Evolutionary conservation across 139 green algal species (phyloP), one percentile per base, ranked within the genome.

Genomic region (Nannochloris sp.): DNA sequence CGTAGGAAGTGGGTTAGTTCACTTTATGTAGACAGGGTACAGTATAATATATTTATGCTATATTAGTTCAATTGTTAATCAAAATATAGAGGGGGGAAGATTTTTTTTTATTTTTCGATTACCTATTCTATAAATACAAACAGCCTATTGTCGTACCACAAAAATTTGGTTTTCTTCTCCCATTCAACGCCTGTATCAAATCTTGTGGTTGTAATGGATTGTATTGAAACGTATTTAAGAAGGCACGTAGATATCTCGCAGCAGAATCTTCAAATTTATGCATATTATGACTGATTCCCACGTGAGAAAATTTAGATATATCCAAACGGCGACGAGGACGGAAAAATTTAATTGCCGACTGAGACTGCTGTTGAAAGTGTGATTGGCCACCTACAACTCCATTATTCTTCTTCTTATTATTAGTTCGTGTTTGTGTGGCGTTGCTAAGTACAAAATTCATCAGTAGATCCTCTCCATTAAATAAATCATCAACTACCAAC

Each of bases 401-500:
- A 19, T 19, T 12, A 45, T 12, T 45, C 12, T 9, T 19, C 9
- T 45, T 12, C 37, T 19, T 9, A 19, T 9, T 45, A 9, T 45
- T 12, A 19, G 12, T 45, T 45, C 37, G 9, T 45, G 9, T 45
- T 12, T 45, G 37, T 45, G 45, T 64, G 8, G 19, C 27, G 23
- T 71, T 76, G 2, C 70, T 68, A 51, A 84, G 46, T 25, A 84
- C 56, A 56, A 77, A 81, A 61, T 84, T 84, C 45, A 81, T 61
- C 54, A 84, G 55, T 59, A 84, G 42, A 51, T 84, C 77, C 23
- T 84, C 77, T 29, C 77, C 71, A 65, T 83, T 83, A 34, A 81
- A 81, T 14, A 79, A 56, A 0, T n/a, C 12, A 63, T 83, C 77
- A 29, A 83, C 77, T 6, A 62, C n/a, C 6, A 9, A 10, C 10